Evolutionary conservation across 495 filamentous ascomycete species (phyloP).

Genomic region (Xylona heveae): DNA sequence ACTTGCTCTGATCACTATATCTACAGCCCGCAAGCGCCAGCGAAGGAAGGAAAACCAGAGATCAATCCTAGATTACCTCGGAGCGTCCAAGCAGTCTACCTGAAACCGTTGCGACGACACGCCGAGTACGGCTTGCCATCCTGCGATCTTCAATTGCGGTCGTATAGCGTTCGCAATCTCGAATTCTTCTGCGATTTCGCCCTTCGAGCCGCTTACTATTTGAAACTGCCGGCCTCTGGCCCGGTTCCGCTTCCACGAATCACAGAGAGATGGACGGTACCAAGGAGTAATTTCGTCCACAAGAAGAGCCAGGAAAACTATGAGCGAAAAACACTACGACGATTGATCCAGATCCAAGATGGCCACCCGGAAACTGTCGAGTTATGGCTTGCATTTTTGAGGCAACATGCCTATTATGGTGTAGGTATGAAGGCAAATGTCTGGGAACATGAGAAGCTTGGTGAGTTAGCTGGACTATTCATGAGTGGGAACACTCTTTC

Average conservation of each 20-base stretch:
- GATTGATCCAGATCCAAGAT: constrained; percentile 85
- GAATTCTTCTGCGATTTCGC: constrained; percentile 94
- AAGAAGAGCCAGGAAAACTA: constrained; percentile 99
- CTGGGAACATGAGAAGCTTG: constrained; percentile 63
- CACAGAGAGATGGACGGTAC: constrained; percentile 85
- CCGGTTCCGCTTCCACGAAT: constrained; percentile 78
- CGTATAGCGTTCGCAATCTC: constrained; percentile 75
- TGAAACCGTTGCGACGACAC: constrained; percentile 59
- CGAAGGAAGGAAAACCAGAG: no score
- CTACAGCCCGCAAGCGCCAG: no score
- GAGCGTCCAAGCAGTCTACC: constrained; percentile 65
- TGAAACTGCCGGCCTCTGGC: constrained; percentile 66
- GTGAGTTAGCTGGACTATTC: constrained; percentile 15
- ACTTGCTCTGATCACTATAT: no score
- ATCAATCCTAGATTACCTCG: constrained; percentile 36
- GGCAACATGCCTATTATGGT: constrained; percentile 79
- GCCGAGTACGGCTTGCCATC: constrained; percentile 55
- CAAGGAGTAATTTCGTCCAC: constrained; percentile 69
- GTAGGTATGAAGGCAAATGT: constrained; percentile 98
- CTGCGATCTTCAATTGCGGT: constrained; percentile 82
- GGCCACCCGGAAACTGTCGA: constrained; percentile 75
- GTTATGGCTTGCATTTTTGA: constrained; percentile 75
- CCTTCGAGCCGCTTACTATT: constrained; percentile 83
- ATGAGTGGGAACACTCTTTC: no score
- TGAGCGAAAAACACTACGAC: constrained; percentile 67